Percentiles rank a stretch among this genome's conserved stretches.
These are phyloP conservation scores for Viola odorata DNA, from an alignment of 345 rosid genomes.

Conservation along the genomic window DNA sequence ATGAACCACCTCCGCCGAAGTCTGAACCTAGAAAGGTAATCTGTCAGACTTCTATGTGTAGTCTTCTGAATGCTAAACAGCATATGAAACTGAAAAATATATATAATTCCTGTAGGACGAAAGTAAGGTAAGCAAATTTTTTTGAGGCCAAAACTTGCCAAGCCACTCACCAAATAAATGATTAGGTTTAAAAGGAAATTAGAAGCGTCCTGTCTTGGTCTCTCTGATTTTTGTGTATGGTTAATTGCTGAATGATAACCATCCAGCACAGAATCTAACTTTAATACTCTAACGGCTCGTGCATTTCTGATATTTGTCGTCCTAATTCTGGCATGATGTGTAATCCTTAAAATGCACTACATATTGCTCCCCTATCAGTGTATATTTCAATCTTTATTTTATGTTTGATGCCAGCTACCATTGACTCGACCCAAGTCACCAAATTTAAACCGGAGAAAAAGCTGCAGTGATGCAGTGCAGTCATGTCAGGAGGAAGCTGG, in stretches of 20 bases:
- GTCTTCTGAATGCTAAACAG: not conserved
- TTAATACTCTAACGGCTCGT: too few species aligned
- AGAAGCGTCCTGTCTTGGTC: too few species aligned
- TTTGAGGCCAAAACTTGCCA: not conserved
- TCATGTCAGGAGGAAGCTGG: conserved; percentile 43
- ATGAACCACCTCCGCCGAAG: conserved; percentile 84
- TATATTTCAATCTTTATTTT: conserved; percentile 2
- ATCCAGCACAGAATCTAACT: too few species aligned
- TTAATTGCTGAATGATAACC: too few species aligned
- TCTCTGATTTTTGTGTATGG: too few species aligned
- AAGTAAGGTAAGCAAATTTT: not conserved
- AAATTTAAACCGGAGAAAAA: conserved; percentile 59
- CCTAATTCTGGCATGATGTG: too few species aligned
- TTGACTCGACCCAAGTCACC: conserved; percentile 67
- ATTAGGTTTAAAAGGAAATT: too few species aligned
- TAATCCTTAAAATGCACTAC: too few species aligned
- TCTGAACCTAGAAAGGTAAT: conserved; percentile 79
- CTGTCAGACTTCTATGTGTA: not conserved
- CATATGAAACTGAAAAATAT: conserved; percentile 5
- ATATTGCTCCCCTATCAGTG: not conserved
- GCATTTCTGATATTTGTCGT: too few species aligned
- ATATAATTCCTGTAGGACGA: too few species aligned
- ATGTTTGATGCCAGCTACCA: conserved; percentile 56
- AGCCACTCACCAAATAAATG: not conserved
- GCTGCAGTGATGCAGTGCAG: conserved; percentile 63